These are phyloP conservation scores for Gaeumannomyces sp. DNA, from an alignment of 2,329 filamentous ascomycete species.

Conservation along the genomic window DNA sequence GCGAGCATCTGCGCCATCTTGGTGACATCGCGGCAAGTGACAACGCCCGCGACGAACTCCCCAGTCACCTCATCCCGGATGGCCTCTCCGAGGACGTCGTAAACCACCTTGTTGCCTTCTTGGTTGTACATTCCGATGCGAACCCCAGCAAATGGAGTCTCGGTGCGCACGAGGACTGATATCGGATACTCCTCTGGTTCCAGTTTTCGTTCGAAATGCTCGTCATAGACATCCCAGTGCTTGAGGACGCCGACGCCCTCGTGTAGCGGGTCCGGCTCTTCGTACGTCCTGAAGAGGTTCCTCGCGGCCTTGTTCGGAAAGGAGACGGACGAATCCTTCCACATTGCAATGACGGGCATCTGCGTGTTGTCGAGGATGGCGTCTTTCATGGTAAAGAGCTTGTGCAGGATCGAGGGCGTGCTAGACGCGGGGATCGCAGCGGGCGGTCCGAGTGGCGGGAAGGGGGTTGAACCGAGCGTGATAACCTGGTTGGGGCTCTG, in stretches of 20 bases:
- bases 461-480: slow-evolving; percentile 50
- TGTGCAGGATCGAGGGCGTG: slow-evolving; percentile 62
- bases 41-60: slow-evolving; percentile 67
- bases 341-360: slow-evolving; percentile 72
- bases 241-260: slow-evolving; percentile 52
- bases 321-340: slow-evolving; percentile 70
- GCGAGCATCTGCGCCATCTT: slow-evolving; percentile 62
- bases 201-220: slow-evolving; percentile 57
- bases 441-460: slow-evolving; percentile 63
- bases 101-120: slow-evolving; percentile 47
- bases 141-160: slow-evolving; percentile 50
- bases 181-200: slow-evolving; percentile 60
- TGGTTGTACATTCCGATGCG: slow-evolving; percentile 58
- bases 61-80: slow-evolving; percentile 61
- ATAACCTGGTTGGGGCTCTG: slow-evolving; percentile 42
- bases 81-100: slow-evolving; percentile 61
- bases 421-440: slow-evolving; percentile 39
- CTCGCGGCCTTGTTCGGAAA: slow-evolving; percentile 65
- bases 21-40: slow-evolving; percentile 68
- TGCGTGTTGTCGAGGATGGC: slow-evolving; percentile 69
- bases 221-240: slow-evolving; percentile 56
- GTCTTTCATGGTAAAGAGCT: slow-evolving; percentile 70
- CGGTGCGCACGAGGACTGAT: slow-evolving; percentile 54
- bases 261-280: slow-evolving; percentile 31
- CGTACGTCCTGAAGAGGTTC: slow-evolving; percentile 39